Conservation (phyloP, 129 eudicot species). For the Flaveria trinervia region DNA sequence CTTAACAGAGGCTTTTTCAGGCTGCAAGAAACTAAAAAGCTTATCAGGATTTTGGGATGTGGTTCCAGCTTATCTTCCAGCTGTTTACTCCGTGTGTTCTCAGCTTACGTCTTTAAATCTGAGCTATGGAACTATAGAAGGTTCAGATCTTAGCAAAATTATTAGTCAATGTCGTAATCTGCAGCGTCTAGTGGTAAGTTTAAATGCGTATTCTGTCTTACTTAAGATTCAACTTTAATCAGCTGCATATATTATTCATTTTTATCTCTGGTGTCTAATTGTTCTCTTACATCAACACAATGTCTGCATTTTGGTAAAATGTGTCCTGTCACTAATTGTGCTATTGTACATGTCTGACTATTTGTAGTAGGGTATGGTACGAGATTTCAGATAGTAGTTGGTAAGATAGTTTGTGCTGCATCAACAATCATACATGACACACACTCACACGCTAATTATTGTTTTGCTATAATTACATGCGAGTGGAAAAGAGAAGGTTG, state of each 20-base stretch:
- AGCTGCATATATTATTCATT: neutral
- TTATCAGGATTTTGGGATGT: constrained; percentile 94
- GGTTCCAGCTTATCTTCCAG: constrained; percentile 79
- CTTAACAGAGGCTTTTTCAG: constrained; percentile 58
- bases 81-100: constrained; percentile 67
- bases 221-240: neutral
- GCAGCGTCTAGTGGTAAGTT: constrained; percentile 92
- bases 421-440: neutral
- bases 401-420: neutral
- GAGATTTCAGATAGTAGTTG: neutral
- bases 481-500: neutral
- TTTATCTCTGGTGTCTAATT: neutral
- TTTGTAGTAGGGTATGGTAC: constrained; percentile 10
- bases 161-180: constrained; percentile 70
- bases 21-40: constrained; percentile 70
- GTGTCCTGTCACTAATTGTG: neutral
- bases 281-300: neutral
- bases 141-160: constrained; percentile 73
- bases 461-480: no score
- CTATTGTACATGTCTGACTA: constrained; percentile 6
- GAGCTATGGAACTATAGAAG: constrained; percentile 65
- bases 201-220: neutral
- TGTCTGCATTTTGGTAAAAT: constrained; percentile 17
- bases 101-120: constrained; percentile 75
- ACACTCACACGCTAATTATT: neutral